Conservation (phyloP, 495 filamentous ascomycete genomes). For the Penicillium argentinense region DNA sequence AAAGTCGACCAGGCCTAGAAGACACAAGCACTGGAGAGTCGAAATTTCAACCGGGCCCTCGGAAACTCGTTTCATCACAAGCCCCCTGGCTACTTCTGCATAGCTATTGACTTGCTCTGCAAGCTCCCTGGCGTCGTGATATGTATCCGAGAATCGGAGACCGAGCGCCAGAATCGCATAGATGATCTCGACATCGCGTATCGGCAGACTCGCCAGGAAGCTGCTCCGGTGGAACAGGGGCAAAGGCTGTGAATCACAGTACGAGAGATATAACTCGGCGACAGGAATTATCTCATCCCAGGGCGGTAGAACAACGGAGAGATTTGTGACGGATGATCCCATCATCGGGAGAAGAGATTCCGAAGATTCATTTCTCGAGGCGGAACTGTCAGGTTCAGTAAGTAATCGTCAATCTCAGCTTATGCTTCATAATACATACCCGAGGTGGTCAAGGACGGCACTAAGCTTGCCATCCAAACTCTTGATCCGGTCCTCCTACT, state of each 20-base stretch:
- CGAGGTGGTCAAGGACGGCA: slow-evolving; percentile 34
- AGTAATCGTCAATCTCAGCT: background rate
- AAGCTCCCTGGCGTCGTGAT: slow-evolving; percentile 13
- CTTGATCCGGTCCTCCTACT: slow-evolving; percentile 42
- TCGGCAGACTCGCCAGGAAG: slow-evolving; percentile 35
- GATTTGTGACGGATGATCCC: slow-evolving; percentile 6
- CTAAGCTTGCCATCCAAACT: slow-evolving; percentile 41
- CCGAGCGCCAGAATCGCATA: slow-evolving; percentile 42
- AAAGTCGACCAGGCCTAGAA: slow-evolving; percentile 48
- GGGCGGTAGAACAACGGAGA: slow-evolving; percentile 27
- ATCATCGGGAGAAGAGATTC: slow-evolving; percentile 7
- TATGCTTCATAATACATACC: slow-evolving; percentile 13
- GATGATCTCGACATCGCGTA: slow-evolving; percentile 41
- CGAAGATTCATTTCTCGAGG: slow-evolving; percentile 11
- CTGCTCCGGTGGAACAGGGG: slow-evolving; percentile 41
- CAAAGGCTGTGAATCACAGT: slow-evolving; percentile 48
- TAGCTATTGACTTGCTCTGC: slow-evolving; percentile 30
- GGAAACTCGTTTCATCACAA: slow-evolving; percentile 43
- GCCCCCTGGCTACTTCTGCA: slow-evolving; percentile 41
- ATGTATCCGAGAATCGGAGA: slow-evolving; percentile 33
- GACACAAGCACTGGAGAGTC: slow-evolving; percentile 46
- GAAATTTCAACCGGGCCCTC: slow-evolving; percentile 48
- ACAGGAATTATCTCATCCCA: slow-evolving; percentile 42
- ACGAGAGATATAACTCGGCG: slow-evolving; percentile 41
- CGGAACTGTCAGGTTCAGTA: slow-evolving; percentile 4